Evolutionary conservation across 2,329 filamentous ascomycete species (phyloP).

Genomic region (Xylariaceae sp.): DNA sequence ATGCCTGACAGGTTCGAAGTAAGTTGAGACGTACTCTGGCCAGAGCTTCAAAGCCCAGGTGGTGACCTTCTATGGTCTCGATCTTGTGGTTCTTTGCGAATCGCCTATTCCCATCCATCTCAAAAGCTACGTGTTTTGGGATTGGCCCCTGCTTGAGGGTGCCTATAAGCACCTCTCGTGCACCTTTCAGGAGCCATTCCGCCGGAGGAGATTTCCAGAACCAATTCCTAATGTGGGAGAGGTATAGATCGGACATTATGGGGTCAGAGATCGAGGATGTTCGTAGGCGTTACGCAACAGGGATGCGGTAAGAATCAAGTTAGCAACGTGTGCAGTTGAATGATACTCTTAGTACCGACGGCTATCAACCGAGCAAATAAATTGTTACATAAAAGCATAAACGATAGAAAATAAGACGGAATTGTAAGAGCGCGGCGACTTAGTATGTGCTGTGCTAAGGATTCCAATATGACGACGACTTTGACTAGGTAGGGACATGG

Average conservation of each 20-base stretch:
- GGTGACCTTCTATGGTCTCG: constrained; percentile 95
- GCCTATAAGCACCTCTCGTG: constrained; percentile 86
- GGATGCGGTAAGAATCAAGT: constrained; percentile 3
- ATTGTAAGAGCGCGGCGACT: constrained; percentile 24
- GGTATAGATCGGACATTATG: constrained; percentile 62
- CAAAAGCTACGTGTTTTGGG: constrained; percentile 96
- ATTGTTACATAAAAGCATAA: background rate
- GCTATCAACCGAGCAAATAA: background rate
- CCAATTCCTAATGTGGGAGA: constrained; percentile 65
- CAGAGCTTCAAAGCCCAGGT: constrained; percentile 92
- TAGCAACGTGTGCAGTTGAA: background rate
- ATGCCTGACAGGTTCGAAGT: background rate
- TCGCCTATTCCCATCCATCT: constrained; percentile 97
- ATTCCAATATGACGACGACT: constrained; percentile 36
- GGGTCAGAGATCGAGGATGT: background rate
- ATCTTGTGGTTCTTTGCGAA: constrained; percentile 91
- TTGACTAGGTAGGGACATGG: constrained; percentile 12
- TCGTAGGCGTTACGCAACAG: background rate
- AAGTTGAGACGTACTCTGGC: constrained; percentile 69
- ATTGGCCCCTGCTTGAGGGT: constrained; percentile 89
- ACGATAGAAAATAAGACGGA: constrained; percentile 6
- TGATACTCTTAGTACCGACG: background rate
- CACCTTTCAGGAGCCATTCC: constrained; percentile 82
- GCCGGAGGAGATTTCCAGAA: constrained; percentile 86
- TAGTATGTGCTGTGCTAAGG: constrained; percentile 26